Base-by-base conservation (phyloP, 1,139 yeast genomes). In the Geotrichum histeridarum region DNA sequence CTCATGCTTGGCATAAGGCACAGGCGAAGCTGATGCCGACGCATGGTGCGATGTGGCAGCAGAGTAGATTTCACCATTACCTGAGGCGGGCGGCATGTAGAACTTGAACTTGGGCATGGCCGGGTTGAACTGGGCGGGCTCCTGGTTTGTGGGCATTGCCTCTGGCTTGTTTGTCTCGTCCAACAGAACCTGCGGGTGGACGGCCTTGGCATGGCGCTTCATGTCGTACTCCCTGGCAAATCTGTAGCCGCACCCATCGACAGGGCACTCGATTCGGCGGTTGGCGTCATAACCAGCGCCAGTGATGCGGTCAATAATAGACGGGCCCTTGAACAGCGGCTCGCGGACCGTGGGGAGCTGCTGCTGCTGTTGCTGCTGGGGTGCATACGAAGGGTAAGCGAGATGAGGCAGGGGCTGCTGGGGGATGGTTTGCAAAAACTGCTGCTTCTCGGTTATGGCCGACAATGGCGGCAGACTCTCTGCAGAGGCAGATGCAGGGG, bases 221-320 rank as follows among this genome's bases (percentile, higher is more conserved):
- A 73, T 57, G 57, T 74, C 78, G 57, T 74, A 74, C 51, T 69
- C 61, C 30, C 78, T 61, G 22, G 61, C 62, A 60, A 73, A 74
- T 32, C 74, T 61, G 59, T 61, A 69, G 31, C 58, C 61, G 53
- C 78, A 74, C 5, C 62, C 68, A 4, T 59, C 60, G 6, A 62
- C 61, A 0, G 70, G 65, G 56, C 77, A 74, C 5, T 61, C 61
- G 17, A 73, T 58, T 4, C 62, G 57, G 36, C 70, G 61, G 33
- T 57, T 68, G 37, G 54, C 56, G 11, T 61, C 60, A 57, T 73
- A 72, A 15, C 66, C 71, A 5, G 68, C 61, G 6, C 78, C 78
- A 1, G 75, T 67, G 31, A 74, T 57, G 4, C 66, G 61, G 22
- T 69, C 70, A 31, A 73, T 65, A 12, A 68, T 56, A 6, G 61